phyloP scores from a whole-genome alignment of 2,329 filamentous ascomycete genomes.

The Cercospora citrullina region DNA sequence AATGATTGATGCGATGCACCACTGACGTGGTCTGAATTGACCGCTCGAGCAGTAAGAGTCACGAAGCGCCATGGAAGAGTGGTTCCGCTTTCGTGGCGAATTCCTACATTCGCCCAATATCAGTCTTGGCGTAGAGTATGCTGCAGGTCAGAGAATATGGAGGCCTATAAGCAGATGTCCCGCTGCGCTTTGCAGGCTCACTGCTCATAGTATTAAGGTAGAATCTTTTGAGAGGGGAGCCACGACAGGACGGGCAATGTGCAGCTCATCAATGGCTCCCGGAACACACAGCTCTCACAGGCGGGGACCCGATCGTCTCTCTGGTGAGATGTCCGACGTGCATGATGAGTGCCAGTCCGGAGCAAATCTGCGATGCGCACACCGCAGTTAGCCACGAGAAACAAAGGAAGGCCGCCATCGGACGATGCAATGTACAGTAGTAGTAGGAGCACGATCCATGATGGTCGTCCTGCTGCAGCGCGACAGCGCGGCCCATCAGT shows the following conservation, averaged over 20 bases:
- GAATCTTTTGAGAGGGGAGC: not conserved
- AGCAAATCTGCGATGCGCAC: not conserved
- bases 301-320: not conserved
- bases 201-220: not conserved
- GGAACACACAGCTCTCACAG: not conserved
- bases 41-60: not conserved
- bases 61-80: not conserved
- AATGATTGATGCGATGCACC: not conserved
- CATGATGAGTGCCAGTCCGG: not conserved
- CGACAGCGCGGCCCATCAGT: not conserved
- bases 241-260: not conserved
- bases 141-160: not conserved
- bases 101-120: not conserved
- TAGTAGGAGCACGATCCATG: not conserved
- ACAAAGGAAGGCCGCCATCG: not conserved
- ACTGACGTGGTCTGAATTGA: not conserved
- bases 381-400: not conserved
- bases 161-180: not conserved
- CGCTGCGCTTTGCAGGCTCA: not conserved
- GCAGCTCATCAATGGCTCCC: not conserved
- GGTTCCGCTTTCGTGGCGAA: not conserved
- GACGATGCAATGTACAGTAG: constrained; percentile 3
- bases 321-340: not conserved
- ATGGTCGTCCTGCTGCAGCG: not conserved
- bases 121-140: not conserved